A percentile compares a stretch with the other conserved stretches of the same genome.
These are phyloP conservation scores for Mycosarcoma maydis DNA, from an alignment of 1,284 basidiomycete species.

Conservation along the genomic window DNA sequence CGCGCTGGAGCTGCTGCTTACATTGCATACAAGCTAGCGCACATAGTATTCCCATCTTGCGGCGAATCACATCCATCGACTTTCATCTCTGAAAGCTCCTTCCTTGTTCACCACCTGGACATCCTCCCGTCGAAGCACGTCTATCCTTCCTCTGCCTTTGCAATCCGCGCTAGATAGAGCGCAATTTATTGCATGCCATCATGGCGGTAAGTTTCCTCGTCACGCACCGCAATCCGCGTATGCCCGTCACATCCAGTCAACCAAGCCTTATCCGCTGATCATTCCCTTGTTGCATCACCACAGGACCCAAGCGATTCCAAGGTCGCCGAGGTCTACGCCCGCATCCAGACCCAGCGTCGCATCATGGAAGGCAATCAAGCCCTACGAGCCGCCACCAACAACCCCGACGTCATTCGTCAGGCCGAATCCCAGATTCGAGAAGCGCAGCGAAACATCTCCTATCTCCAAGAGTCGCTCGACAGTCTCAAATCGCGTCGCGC, in stretches of 20 bases:
- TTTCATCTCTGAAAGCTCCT: no score
- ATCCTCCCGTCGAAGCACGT: no score
- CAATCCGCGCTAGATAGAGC: background rate
- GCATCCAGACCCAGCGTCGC: conserved; percentile 90
- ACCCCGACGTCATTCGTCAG: conserved; percentile 81
- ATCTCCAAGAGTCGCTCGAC: conserved; percentile 85
- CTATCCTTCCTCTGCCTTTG: no score
- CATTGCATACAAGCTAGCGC: no score
- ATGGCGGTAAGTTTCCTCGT: conserved; percentile 35
- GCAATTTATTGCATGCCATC: conserved; percentile 2
- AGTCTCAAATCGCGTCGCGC: conserved; percentile 78
- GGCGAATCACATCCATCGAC: no score
- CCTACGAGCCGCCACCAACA: conserved; percentile 82
- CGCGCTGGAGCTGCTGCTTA: no score
- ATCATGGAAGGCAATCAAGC: conserved; percentile 85
- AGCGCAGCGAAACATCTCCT: conserved; percentile 82
- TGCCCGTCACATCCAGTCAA: background rate
- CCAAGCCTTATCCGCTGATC: background rate
- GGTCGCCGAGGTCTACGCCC: conserved; percentile 87
- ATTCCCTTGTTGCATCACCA: background rate
- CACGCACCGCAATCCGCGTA: no score
- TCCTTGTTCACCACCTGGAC: no score
- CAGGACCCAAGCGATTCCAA: conserved; percentile 75
- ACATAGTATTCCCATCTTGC: no score
- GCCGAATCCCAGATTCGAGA: conserved; percentile 85